Percentiles rank a stretch among this genome's conserved stretches.
Evolutionary conservation across 495 filamentous ascomycete genomes (phyloP).

Genomic region (Trichoderma asperelloides): DNA sequence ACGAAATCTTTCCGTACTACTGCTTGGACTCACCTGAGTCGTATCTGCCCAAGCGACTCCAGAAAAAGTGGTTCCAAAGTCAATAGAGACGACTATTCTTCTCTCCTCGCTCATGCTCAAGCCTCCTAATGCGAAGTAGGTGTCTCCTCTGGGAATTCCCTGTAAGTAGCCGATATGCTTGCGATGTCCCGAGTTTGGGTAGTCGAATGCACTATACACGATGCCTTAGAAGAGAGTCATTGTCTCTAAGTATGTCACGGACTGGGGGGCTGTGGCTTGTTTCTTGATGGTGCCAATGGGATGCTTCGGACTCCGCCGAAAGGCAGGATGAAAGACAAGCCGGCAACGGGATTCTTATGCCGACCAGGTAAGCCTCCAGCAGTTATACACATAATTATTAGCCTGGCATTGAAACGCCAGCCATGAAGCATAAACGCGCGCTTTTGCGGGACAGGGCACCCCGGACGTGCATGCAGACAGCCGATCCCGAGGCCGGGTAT

Average conservation of each 20-base stretch:
- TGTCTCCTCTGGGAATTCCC: background rate
- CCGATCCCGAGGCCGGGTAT: slow-evolving; percentile 1
- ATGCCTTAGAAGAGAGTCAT: background rate
- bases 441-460: background rate
- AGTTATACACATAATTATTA: background rate
- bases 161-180: background rate
- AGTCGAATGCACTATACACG: background rate
- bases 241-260: background rate
- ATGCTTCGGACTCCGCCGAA: background rate
- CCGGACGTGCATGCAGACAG: background rate
- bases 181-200: background rate
- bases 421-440: background rate
- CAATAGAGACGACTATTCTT: slow-evolving; percentile 20
- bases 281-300: background rate
- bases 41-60: slow-evolving; percentile 16
- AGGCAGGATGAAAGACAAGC: background rate
- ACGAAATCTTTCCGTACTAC: slow-evolving; percentile 14
- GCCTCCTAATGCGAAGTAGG: background rate
- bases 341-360: background rate
- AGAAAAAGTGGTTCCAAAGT: slow-evolving; percentile 41
- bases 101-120: slow-evolving; percentile 5
- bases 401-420: background rate
- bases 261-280: background rate
- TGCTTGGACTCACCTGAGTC: slow-evolving; percentile 15
- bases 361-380: background rate